Evolutionary conservation across 768 basidiomycete species (phyloP).

Genomic region (Dictyophora rubrovolvata): DNA sequence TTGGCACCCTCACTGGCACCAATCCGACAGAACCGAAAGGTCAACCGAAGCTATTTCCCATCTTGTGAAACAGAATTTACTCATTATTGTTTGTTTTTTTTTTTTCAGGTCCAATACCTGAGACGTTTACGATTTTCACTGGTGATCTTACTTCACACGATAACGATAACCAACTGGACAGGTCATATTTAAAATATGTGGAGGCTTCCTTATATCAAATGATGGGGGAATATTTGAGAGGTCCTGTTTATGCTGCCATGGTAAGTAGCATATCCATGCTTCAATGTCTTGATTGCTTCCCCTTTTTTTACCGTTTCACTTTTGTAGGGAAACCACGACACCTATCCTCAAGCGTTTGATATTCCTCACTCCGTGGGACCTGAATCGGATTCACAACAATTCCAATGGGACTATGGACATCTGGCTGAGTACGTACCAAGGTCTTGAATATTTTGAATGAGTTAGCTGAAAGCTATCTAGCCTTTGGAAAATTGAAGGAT

Average conservation of each 20-base stretch:
- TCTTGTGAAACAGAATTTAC: too few species aligned
- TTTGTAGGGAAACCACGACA: not conserved
- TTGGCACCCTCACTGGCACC: conserved; percentile 15
- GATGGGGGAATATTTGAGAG: conserved; percentile 14
- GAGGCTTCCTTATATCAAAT: conserved; percentile 12
- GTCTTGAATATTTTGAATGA: not conserved
- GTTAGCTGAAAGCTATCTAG: not conserved
- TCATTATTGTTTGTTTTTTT: too few species aligned
- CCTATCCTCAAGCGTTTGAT: not conserved
- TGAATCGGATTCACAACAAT: not conserved
- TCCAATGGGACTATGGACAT: not conserved
- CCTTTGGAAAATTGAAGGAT: not conserved
- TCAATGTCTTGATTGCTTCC: not conserved
- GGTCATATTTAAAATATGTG: not conserved
- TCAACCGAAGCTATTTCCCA: not conserved
- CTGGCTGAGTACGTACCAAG: not conserved
- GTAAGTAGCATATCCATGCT: not conserved
- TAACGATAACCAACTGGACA: conserved; percentile 13
- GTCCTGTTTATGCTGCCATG: conserved; percentile 17
- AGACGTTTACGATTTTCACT: conserved; percentile 15
- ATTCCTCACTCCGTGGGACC: not conserved
- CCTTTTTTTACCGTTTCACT: not conserved
- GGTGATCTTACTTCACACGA: conserved; percentile 19
- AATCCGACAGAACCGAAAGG: conserved; percentile 1
- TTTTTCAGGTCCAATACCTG: not conserved